phyloP scores from a whole-genome alignment of 78 protist species.

The Polysphondylium violaceum region DNA sequence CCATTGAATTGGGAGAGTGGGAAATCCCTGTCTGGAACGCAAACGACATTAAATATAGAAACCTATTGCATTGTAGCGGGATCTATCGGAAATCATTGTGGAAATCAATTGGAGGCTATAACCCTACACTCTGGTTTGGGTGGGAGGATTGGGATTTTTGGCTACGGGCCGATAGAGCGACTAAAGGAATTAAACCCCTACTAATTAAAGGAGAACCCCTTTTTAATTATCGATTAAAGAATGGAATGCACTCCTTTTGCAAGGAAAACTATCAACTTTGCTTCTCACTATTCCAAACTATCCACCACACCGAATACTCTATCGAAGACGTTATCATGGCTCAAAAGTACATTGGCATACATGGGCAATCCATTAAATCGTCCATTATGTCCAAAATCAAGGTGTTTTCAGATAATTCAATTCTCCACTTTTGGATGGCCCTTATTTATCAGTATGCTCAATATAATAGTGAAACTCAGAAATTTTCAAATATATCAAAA shows the following conservation, averaged over 20 bases:
- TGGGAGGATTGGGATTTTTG: slow-evolving; percentile 85
- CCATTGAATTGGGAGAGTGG: slow-evolving; percentile 25
- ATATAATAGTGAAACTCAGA: not conserved
- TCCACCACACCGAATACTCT: slow-evolving; percentile 14
- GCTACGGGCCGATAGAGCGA: slow-evolving; percentile 37
- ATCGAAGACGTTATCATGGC: slow-evolving; percentile 12
- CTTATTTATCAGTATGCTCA: slow-evolving; percentile 5
- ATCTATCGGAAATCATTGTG: slow-evolving; percentile 31
- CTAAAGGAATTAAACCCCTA: slow-evolving; percentile 13
- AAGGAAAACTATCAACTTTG: slow-evolving; percentile 45
- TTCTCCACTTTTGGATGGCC: slow-evolving; percentile 45
- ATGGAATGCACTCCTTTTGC: slow-evolving; percentile 77
- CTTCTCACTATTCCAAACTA: slow-evolving; percentile 67
- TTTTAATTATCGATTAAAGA: slow-evolving; percentile 41
- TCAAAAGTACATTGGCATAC: slow-evolving; percentile 18
- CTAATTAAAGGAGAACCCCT: slow-evolving; percentile 1
- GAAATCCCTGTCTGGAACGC: slow-evolving; percentile 24
- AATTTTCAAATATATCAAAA: not conserved
- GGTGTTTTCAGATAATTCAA: slow-evolving; percentile 17
- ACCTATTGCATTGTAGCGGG: slow-evolving; percentile 43
- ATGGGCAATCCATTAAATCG: not conserved
- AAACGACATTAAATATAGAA: not conserved
- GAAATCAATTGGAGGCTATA: slow-evolving; percentile 30
- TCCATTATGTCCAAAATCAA: not conserved
- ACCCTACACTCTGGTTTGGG: slow-evolving; percentile 51